A percentile compares a stretch with the other conserved stretches of the same genome.
Conservation (phyloP, 805 yeast genomes). For the Candida taoyuanica region DNA sequence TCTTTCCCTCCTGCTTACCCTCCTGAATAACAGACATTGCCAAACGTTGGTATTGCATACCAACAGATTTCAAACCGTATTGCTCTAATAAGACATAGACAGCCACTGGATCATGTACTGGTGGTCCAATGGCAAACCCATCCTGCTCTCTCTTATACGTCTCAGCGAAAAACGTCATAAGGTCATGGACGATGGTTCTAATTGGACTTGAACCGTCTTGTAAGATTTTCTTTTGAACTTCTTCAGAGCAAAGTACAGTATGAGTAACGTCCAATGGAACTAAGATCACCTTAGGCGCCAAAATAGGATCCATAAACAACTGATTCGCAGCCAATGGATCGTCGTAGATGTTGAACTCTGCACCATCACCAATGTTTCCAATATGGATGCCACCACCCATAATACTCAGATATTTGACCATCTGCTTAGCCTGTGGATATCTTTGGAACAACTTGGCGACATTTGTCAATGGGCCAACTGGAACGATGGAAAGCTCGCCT, state of each 20-base stretch:
- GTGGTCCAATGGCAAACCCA: conserved; percentile 52
- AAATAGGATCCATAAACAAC: conserved; percentile 43
- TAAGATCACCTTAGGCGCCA: conserved; percentile 45
- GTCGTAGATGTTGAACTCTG: conserved; percentile 72
- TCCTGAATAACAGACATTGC: conserved; percentile 2
- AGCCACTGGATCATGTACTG: conserved; percentile 79
- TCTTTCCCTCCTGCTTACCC: conserved; percentile 10
- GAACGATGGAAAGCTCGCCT: conserved; percentile 54
- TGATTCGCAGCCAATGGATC: conserved; percentile 73
- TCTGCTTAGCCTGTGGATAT: conserved; percentile 49
- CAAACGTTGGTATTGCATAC: conserved; percentile 4
- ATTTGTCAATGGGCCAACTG: conserved; percentile 78
- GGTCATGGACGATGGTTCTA: conserved; percentile 50
- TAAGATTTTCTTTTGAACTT: conserved; percentile 36
- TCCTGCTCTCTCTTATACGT: conserved; percentile 40
- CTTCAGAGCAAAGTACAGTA: conserved; percentile 48
- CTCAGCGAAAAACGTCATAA: conserved; percentile 46
- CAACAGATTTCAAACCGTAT: conserved; percentile 22
- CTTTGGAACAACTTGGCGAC: conserved; percentile 49
- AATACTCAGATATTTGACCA: conserved; percentile 51
- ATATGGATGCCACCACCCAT: conserved; percentile 68
- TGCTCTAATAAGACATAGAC: conserved; percentile 48
- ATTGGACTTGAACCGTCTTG: conserved; percentile 35
- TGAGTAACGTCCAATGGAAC: conserved; percentile 71
- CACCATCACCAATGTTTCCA: conserved; percentile 34